Percentiles rank a stretch among this genome's conserved stretches.
Conservation (phyloP, 2,329 filamentous ascomycete genomes). For the Talaromyces amestolkiae region DNA sequence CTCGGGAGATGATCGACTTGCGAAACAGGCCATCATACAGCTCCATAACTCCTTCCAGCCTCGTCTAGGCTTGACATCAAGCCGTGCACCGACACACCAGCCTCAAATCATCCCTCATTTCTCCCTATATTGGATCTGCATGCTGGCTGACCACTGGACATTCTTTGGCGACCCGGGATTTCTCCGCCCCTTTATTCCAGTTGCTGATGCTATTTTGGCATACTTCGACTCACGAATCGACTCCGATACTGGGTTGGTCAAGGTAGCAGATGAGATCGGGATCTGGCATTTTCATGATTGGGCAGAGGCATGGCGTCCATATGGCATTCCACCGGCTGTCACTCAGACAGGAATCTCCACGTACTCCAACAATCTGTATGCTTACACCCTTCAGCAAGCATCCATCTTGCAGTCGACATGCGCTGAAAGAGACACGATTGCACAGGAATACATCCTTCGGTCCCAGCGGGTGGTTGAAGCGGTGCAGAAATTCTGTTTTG, state of each 20-base stretch:
- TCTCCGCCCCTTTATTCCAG: slow-evolving; percentile 25
- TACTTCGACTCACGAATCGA: slow-evolving; percentile 18
- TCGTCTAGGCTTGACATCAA: slow-evolving; percentile 31
- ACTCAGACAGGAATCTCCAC: background rate
- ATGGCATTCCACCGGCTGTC: background rate
- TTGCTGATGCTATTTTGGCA: slow-evolving; percentile 20
- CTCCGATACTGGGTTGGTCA: slow-evolving; percentile 24
- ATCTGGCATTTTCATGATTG: slow-evolving; percentile 39
- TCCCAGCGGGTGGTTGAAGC: slow-evolving; percentile 24
- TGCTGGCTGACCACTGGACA: slow-evolving; percentile 32
- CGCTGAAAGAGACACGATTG: background rate
- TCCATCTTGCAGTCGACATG: slow-evolving; percentile 31
- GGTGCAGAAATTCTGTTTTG: slow-evolving; percentile 30
- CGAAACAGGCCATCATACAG: slow-evolving; percentile 34
- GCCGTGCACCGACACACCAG: slow-evolving; percentile 32
- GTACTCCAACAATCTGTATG: slow-evolving; percentile 40
- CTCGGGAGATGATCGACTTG: slow-evolving; percentile 34
- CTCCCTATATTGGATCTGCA: slow-evolving; percentile 35
- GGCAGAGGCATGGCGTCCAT: slow-evolving; percentile 32
- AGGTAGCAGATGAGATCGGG: slow-evolving; percentile 24
- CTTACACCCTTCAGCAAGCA: slow-evolving; percentile 35
- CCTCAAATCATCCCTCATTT: slow-evolving; percentile 32
- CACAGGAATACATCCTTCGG: slow-evolving; percentile 20
- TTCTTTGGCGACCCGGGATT: slow-evolving; percentile 31
- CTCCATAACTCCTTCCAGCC: slow-evolving; percentile 29